Conservation (phyloP, 306 rosid genomes). For the Chamaecrista fasciculata region DNA sequence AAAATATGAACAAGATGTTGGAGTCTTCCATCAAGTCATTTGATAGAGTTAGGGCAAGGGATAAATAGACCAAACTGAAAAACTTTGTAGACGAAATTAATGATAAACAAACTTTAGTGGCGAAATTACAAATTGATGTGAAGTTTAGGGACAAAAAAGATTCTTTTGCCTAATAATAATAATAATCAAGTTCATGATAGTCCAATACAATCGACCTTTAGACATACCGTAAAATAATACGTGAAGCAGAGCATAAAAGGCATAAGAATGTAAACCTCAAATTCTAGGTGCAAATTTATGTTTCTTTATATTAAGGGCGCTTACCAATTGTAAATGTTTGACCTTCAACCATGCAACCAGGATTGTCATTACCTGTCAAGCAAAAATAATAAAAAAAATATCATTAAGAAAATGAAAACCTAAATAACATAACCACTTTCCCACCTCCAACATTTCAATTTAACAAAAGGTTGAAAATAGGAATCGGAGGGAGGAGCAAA, state of each 20-base stretch:
- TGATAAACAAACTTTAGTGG: no score
- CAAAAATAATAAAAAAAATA: conserved; percentile 11
- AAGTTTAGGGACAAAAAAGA: no score
- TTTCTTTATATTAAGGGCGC: conserved; percentile 30
- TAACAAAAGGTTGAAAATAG: background rate
- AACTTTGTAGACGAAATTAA: no score
- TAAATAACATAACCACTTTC: background rate
- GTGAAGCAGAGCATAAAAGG: conserved; percentile 5
- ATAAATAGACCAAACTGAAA: no score
- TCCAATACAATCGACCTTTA: no score
- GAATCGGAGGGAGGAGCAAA: background rate
- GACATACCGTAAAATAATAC: background rate
- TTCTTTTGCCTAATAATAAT: no score
- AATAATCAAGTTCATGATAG: no score
- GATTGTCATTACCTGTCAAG: conserved; percentile 67
- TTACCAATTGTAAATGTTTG: conserved; percentile 96
- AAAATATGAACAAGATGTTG: no score
- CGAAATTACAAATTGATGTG: no score
- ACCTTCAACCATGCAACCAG: conserved; percentile 92
- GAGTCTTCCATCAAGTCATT: no score
- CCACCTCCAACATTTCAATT: background rate
- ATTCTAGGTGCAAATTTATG: conserved; percentile 7
- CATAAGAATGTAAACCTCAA: conserved; percentile 3
- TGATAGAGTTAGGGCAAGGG: no score
- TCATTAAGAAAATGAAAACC: background rate